A percentile compares a stretch with the other conserved stretches of the same genome.
Conservation (phyloP, 228 moss, liverwort and hornwort genomes). For the Sphagnum fallax region DNA sequence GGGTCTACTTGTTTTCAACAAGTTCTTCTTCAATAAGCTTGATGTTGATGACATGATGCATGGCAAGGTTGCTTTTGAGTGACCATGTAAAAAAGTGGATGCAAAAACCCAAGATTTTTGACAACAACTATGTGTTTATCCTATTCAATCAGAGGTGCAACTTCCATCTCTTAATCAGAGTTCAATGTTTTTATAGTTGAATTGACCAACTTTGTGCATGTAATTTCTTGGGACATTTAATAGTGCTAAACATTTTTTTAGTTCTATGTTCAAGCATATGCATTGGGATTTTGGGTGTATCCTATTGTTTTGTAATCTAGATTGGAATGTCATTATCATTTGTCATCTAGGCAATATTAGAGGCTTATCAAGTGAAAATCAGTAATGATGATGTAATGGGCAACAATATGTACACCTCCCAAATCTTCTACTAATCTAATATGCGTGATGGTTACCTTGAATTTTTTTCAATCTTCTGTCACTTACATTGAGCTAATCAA, state of each 20-base stretch:
- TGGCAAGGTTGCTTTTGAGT: slow-evolving; percentile 35
- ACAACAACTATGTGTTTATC: slow-evolving; percentile 53
- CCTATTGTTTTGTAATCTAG: slow-evolving; percentile 31
- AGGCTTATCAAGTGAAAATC: slow-evolving; percentile 24
- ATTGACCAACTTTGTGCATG: too few species aligned
- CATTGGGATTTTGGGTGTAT: background rate
- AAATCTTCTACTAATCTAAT: too few species aligned
- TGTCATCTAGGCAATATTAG: slow-evolving; percentile 50
- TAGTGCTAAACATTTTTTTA: too few species aligned
- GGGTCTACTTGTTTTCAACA: slow-evolving; percentile 45
- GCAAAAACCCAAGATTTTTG: slow-evolving; percentile 47
- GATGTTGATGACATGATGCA: slow-evolving; percentile 26
- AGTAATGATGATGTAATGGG: background rate
- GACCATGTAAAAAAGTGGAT: slow-evolving; percentile 53
- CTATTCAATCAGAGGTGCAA: slow-evolving; percentile 52
- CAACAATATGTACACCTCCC: too few species aligned
- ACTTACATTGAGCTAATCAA: too few species aligned
- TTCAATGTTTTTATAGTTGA: too few species aligned
- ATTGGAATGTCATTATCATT: slow-evolving; percentile 58
- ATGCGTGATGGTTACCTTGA: too few species aligned
- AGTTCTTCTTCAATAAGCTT: slow-evolving; percentile 59
- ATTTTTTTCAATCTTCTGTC: too few species aligned
- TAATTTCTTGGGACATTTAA: too few species aligned
- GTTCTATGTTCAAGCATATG: too few species aligned
- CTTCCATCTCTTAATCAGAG: background rate